These are phyloP conservation scores for Paramyrothecium roridum DNA, from an alignment of 2,329 filamentous ascomycete species.

Conservation along the genomic window DNA sequence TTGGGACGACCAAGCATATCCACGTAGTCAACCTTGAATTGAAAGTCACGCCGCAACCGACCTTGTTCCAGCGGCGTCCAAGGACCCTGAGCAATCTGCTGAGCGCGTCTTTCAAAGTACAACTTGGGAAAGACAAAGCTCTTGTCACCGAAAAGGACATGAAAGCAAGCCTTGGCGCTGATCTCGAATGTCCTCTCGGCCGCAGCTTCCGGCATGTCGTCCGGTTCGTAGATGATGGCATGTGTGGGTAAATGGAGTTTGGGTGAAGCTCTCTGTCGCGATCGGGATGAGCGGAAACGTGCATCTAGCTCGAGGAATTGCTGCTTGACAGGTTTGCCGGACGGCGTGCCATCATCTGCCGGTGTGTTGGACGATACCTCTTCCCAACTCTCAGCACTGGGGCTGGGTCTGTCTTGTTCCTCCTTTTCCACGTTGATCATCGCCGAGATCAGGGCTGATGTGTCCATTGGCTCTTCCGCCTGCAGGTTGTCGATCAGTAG, in stretches of 20 bases:
- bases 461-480: constrained; percentile 63
- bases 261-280: constrained; percentile 40
- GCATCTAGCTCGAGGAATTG: constrained; percentile 29
- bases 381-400: constrained; percentile 88
- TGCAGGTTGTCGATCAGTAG: constrained; percentile 79
- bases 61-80: constrained; percentile 73
- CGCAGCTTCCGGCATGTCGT: constrained; percentile 72
- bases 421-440: constrained; percentile 73
- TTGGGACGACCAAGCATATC: constrained; percentile 63
- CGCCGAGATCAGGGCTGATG: constrained; percentile 68
- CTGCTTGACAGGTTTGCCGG: constrained; percentile 31
- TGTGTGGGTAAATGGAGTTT: constrained; percentile 82
- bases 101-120: constrained; percentile 77
- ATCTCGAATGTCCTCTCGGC: constrained; percentile 84
- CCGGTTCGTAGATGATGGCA: constrained; percentile 79
- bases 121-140: constrained; percentile 90
- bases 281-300: constrained; percentile 28
- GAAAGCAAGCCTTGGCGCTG: constrained; percentile 90
- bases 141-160: constrained; percentile 94
- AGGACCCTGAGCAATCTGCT: constrained; percentile 79
- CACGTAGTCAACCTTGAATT: constrained; percentile 69
- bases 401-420: constrained; percentile 55
- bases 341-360: constrained; percentile 51
- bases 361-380: constrained; percentile 64
- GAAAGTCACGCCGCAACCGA: constrained; percentile 73